A percentile compares a stretch with the other conserved stretches of the same genome.
Conservation (phyloP, 2,329 filamentous ascomycete species). For the Aspergillus jensenii region DNA sequence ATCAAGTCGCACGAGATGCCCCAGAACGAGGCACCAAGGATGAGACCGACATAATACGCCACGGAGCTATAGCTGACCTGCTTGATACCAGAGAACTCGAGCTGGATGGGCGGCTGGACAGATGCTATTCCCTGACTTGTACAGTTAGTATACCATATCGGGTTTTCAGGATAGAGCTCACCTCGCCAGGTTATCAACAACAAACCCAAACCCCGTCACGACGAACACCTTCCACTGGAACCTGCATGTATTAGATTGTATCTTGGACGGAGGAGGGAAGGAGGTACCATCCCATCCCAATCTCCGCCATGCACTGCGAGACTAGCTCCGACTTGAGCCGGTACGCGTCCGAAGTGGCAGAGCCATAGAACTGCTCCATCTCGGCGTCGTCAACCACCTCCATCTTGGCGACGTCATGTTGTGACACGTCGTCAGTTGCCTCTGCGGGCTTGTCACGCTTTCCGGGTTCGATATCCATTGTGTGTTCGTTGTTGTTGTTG, state of each 20-base stretch:
- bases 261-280: background rate
- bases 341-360: slow-evolving; percentile 31
- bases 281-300: slow-evolving; percentile 32
- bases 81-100: slow-evolving; percentile 25
- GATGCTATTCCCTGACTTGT: slow-evolving; percentile 30
- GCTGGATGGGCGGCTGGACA: slow-evolving; percentile 28
- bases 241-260: slow-evolving; percentile 11
- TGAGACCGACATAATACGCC: slow-evolving; percentile 42
- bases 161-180: background rate
- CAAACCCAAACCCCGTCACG: slow-evolving; percentile 69
- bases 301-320: slow-evolving; percentile 26
- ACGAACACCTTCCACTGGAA: slow-evolving; percentile 62
- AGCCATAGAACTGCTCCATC: slow-evolving; percentile 41
- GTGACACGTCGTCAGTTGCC: background rate
- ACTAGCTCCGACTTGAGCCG: slow-evolving; percentile 32
- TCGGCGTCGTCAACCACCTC: slow-evolving; percentile 28
- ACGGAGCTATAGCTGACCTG: slow-evolving; percentile 34
- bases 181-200: slow-evolving; percentile 57
- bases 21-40: slow-evolving; percentile 50
- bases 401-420: slow-evolving; percentile 16
- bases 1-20: slow-evolving; percentile 44
- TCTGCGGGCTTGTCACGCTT: background rate
- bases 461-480: slow-evolving; percentile 12
- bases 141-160: slow-evolving; percentile 14
- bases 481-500: background rate